phyloP scores from a whole-genome alignment of 495 filamentous ascomycete species.

The Thozetella sp. region DNA sequence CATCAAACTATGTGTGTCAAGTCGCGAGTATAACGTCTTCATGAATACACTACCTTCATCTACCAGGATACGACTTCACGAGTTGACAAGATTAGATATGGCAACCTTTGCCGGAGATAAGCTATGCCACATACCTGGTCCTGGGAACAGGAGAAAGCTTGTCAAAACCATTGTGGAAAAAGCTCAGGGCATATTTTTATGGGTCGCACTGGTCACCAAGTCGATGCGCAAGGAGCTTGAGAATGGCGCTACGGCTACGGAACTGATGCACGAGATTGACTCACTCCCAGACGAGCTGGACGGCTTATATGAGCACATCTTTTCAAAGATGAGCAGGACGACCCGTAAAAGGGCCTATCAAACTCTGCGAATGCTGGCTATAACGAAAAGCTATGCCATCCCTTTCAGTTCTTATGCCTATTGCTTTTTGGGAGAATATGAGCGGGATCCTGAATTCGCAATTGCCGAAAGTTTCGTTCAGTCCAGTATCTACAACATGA shows the following conservation, averaged over 20 bases:
- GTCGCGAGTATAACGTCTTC: constrained; percentile 39
- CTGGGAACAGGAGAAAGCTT: constrained; percentile 1
- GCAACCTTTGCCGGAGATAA: constrained; percentile 17
- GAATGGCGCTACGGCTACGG: background rate
- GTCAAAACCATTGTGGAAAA: background rate
- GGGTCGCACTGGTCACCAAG: constrained; percentile 10
- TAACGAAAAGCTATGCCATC: background rate
- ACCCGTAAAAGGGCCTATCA: background rate
- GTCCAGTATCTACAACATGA: background rate
- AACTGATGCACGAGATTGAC: background rate
- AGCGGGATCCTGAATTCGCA: background rate
- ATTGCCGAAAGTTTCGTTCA: background rate
- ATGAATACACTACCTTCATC: constrained; percentile 24
- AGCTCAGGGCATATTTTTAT: constrained; percentile 13
- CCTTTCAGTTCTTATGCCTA: background rate
- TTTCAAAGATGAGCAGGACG: background rate
- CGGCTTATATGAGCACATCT: background rate
- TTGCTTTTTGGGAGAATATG: background rate
- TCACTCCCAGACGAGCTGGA: background rate
- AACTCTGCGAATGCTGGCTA: background rate
- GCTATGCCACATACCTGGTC: constrained; percentile 15
- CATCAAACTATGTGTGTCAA: constrained; percentile 48
- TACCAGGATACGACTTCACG: constrained; percentile 11
- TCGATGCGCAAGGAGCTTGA: constrained; percentile 8
- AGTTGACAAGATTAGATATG: constrained; percentile 15